Base-by-base conservation (phyloP, 2,329 filamentous ascomycete genomes). In the Venturia effusa region DNA sequence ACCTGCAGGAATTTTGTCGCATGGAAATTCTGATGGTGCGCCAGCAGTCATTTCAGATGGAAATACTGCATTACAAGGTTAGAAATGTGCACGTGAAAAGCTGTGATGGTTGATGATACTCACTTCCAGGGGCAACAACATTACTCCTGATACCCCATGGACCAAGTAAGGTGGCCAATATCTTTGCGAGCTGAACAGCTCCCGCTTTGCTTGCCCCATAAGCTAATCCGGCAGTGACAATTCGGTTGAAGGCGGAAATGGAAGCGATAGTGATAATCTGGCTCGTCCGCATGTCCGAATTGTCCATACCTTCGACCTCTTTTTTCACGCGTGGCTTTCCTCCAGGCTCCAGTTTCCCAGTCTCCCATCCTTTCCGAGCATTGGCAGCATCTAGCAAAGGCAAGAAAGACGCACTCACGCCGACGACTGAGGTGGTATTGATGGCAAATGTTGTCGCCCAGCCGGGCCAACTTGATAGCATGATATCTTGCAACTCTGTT, bases 121-220 rank as follows among this genome's bases (percentile, higher is more conserved):
- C 64, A 73, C 71, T 71, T 1, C 79, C 79, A 0, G 79, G 79
- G 27, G 73, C 75, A 27, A 81, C 72, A 19, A 80, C 70, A 67
- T 81, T 81, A 19, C 76, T 79, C 43, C 79, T 67, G 6, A 81
- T 74, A 0, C 77, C 77, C 70, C 76, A 78, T 55, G 75, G 75
- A 3, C 76, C 72, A 22, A 81, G 68, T 39, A 78, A 71, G 3
- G 72, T 71, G 0, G 73, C 71, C 66, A 80, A 67, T 64, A 77
- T 77, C 69, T 80, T 79, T 68, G 74, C 75, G n/a, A 80, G 34
- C 63, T 79, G 75, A 27, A 73, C 72, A 5, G 78, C 77, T 0
- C 71, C 78, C 1, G 76, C 72, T 67, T 80, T 80, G 19, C 70
- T 72, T 1, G 77, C 77, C 57, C 75, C 78, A 68, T 81, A 80